A percentile compares a stretch with the other conserved stretches of the same genome.
Conservation (phyloP, 768 basidiomycete genomes). For the Boletus rubescentipes region DNA sequence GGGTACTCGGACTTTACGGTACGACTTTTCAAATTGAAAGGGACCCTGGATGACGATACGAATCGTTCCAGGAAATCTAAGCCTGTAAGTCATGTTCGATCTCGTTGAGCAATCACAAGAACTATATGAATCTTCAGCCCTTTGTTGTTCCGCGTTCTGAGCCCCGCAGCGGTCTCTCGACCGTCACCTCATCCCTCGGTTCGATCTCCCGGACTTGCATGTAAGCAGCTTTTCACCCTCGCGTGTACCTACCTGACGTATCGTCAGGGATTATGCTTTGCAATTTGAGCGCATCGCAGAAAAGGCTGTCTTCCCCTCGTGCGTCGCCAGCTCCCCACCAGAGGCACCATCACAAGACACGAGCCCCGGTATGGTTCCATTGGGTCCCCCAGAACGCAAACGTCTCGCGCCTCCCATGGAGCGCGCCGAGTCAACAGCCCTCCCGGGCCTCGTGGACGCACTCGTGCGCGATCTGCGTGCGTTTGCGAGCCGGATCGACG, state of each 20-base stretch:
- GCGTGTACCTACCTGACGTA: not conserved
- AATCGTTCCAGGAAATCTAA: constrained; percentile 3
- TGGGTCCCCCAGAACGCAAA: not conserved
- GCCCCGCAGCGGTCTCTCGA: constrained; percentile 1
- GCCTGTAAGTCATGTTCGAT: constrained; percentile 2
- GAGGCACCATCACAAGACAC: not conserved
- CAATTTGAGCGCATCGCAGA: constrained; percentile 6
- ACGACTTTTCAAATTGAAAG: not conserved
- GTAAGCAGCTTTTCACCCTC: not conserved
- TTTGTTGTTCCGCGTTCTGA: not conserved
- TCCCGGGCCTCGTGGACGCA: not conserved
- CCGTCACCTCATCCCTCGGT: constrained; percentile 4
- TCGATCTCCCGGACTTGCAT: not conserved
- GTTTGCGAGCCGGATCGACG: constrained; percentile 5
- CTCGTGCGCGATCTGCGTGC: constrained; percentile 12
- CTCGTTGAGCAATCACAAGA: not conserved
- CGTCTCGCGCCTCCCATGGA: not conserved
- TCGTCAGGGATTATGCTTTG: constrained; percentile 7
- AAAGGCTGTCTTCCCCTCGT: not conserved
- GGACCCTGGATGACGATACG: not conserved
- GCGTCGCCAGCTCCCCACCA: not conserved
- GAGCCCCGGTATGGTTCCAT: not conserved
- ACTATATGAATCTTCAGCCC: not conserved
- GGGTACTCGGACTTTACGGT: not conserved
- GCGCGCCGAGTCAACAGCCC: not conserved